Conservation (phyloP, 768 basidiomycete species). For the Pleurotus sapidus region DNA sequence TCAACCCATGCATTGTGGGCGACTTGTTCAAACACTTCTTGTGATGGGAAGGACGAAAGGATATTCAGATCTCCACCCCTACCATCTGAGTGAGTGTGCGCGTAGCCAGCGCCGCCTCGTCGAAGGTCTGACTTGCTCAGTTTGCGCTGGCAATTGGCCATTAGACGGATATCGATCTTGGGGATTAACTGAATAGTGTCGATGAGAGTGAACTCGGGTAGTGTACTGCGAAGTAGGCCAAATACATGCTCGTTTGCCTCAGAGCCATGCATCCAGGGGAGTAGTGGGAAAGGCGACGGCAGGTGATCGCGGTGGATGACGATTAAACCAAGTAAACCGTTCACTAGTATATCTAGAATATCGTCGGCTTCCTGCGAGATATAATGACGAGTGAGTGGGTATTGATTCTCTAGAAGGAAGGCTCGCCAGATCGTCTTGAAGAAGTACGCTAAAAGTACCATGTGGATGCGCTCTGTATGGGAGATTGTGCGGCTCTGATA, state of each 20-base stretch:
- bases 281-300: constrained; percentile 11
- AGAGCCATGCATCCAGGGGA: constrained; percentile 23
- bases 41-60: constrained; percentile 17
- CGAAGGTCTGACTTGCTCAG: constrained; percentile 14
- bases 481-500: constrained; percentile 23
- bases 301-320: background rate
- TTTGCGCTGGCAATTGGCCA: constrained; percentile 4
- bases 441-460: constrained; percentile 12
- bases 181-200: constrained; percentile 16
- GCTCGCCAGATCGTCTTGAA: background rate
- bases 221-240: constrained; percentile 8
- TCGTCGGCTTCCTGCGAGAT: background rate
- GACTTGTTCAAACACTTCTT: constrained; percentile 13
- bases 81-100: constrained; percentile 17
- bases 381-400: background rate
- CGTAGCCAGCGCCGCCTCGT: constrained; percentile 12
- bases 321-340: background rate
- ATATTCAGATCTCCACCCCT: constrained; percentile 12
- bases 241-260: constrained; percentile 22
- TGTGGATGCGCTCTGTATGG: constrained; percentile 15
- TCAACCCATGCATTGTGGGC: constrained; percentile 13
- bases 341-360: background rate
- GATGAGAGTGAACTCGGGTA: constrained; percentile 13
- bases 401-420: background rate
- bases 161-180: constrained; percentile 15